These are phyloP conservation scores for Ulmus americana DNA, from an alignment of 331 rosid species.

Conservation along the genomic window DNA sequence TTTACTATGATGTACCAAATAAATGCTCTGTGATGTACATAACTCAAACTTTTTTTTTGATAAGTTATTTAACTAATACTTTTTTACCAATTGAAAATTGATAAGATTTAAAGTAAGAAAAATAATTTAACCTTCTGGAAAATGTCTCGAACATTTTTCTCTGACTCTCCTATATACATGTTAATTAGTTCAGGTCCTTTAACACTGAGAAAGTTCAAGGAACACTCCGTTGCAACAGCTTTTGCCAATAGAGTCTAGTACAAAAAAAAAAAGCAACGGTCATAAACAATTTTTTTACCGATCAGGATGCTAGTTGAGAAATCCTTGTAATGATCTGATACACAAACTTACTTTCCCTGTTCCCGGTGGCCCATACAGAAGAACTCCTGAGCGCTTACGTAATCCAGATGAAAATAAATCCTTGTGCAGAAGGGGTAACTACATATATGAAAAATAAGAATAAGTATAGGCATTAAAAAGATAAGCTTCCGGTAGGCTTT, in stretches of 20 bases:
- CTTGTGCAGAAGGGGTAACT: constrained; percentile 94
- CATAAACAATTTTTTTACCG: constrained; percentile 8
- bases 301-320: constrained; percentile 4
- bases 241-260: constrained; percentile 79
- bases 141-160: constrained; percentile 86
- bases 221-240: constrained; percentile 97
- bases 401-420: constrained; percentile 85
- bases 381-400: constrained; percentile 93
- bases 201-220: constrained; percentile 89
- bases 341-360: constrained; percentile 76
- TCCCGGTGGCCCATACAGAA: constrained; percentile 90
- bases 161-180: constrained; percentile 98
- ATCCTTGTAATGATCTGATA: constrained; percentile 10
- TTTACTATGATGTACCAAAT: no score
- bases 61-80: neutral
- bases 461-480: constrained; percentile 12
- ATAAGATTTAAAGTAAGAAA: constrained; percentile 15
- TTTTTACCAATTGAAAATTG: constrained; percentile 7
- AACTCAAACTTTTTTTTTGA: no score
- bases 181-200: constrained; percentile 96
- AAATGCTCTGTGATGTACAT: no score
- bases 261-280: constrained; percentile 18
- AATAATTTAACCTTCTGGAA: constrained; percentile 64
- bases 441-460: constrained; percentile 21
- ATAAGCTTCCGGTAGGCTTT: neutral